These are phyloP conservation scores for Xanthoconium stramineum DNA, from an alignment of 768 basidiomycete species.

Conservation along the genomic window DNA sequence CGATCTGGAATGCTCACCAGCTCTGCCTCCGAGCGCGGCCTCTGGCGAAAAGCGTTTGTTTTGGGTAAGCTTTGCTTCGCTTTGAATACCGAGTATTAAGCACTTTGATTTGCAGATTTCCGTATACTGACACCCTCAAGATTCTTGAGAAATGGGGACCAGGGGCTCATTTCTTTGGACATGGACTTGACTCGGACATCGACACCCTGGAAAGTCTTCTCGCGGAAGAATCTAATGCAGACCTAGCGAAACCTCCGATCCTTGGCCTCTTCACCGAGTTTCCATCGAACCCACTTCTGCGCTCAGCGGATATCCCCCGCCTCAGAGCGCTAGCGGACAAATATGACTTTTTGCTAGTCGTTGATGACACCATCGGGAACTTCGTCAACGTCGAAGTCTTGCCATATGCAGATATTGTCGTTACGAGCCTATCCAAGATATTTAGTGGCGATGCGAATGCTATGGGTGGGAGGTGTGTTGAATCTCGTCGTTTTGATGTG, in stretches of 20 bases:
- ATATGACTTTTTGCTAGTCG: constrained; percentile 81
- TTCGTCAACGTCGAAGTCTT: constrained; percentile 91
- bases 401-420: constrained; percentile 84
- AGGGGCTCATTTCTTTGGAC: constrained; percentile 85
- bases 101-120: constrained; percentile 56
- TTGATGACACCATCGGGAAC: constrained; percentile 95
- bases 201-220: constrained; percentile 68
- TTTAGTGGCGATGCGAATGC: constrained; percentile 95
- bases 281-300: constrained; percentile 91
- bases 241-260: constrained; percentile 53
- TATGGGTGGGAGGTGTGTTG: constrained; percentile 90
- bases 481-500: neutral
- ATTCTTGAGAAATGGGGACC: constrained; percentile 95
- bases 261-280: constrained; percentile 89
- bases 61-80: constrained; percentile 61
- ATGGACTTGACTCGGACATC: constrained; percentile 73
- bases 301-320: constrained; percentile 74
- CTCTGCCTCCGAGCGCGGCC: constrained; percentile 51
- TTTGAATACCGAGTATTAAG: neutral
- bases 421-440: constrained; percentile 88
- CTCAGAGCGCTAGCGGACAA: constrained; percentile 81
- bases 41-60: constrained; percentile 82
- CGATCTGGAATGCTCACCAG: constrained; percentile 90
- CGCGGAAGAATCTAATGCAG: constrained; percentile 36
- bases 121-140: constrained; percentile 94